Base-by-base conservation (phyloP, 2,329 filamentous ascomycete species). In the Tricladium varicosporioides region DNA sequence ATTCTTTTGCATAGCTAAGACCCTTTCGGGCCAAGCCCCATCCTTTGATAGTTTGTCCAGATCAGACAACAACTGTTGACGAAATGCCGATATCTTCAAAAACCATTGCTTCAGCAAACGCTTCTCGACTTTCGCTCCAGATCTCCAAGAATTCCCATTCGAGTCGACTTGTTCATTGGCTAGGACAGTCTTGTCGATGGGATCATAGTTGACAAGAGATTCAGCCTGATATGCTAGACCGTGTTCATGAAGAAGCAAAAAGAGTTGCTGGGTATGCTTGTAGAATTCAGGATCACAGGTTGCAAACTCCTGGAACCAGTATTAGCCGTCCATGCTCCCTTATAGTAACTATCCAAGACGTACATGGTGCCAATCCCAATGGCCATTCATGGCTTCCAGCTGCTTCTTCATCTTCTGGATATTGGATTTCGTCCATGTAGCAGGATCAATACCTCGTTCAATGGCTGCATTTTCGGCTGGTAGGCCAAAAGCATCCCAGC, bases 161-260 rank as follows among this genome's bases (percentile, higher is more conserved):
- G 88, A 81, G 70, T 95, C 90, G n/a, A 96, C 91, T 74, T 96
- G 92, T 73, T 96, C 92, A 70, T 96, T 96, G 10, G 92, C 92
- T 58, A 96, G 78, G 14, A 96, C 92, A 0, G 92, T 96, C 70
- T 89, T 87, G 70, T 96, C 92, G 27, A 96, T 81, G 1, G 92
- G 92, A 64, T 96, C 92, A 75, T 90, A 96, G 73, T 96, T 96
- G 65, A 96, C 92, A 60, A 92, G 75, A 16, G 91, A 89, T 65
- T 94, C 87, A 33, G 85, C 85, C 69, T 92, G 91, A 71, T 94
- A 94, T 52, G 91, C 92, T 15, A 96, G 78, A 1, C 88, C 89
- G 58, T 83, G 81, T 63, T 88, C 77, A 70, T 88, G 81, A 5
- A 96, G 79, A 73, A 88, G 84, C 56, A 95, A 78, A 70, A 96